phyloP scores from a whole-genome alignment of 768 basidiomycete genomes.

The Trametes cubensis region DNA sequence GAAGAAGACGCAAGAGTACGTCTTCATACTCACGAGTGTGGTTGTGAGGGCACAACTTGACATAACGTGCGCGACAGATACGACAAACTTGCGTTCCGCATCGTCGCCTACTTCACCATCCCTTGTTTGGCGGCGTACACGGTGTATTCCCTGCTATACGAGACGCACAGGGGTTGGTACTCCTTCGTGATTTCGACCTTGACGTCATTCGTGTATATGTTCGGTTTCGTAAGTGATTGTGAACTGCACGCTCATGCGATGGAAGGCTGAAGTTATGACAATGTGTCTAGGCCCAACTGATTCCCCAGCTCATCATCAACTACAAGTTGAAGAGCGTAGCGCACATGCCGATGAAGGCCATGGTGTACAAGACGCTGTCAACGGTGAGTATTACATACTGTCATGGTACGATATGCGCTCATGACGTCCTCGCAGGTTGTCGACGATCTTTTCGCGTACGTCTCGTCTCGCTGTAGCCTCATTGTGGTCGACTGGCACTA shows the following conservation, averaged over 20 bases:
- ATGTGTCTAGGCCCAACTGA: constrained; percentile 69
- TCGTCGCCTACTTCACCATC: constrained; percentile 88
- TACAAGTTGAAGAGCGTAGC: constrained; percentile 97
- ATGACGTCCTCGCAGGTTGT: constrained; percentile 48
- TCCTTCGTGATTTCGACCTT: constrained; percentile 92
- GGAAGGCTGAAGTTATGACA: constrained; percentile 22
- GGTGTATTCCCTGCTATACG: constrained; percentile 77
- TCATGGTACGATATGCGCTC: not conserved
- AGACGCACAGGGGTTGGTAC: constrained; percentile 93
- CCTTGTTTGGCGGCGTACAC: constrained; percentile 80
- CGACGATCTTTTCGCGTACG: constrained; percentile 91
- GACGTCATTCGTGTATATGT: constrained; percentile 93
- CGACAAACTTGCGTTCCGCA: constrained; percentile 91
- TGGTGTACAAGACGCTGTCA: constrained; percentile 93
- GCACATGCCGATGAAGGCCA: constrained; percentile 98
- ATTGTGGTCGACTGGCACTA: not conserved
- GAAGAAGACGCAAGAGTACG: constrained; percentile 95
- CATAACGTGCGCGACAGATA: constrained; percentile 51
- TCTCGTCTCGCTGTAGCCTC: constrained; percentile 6
- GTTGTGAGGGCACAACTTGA: not conserved
- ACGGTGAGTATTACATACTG: constrained; percentile 43
- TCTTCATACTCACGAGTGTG: constrained; percentile 9
- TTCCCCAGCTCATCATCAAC: constrained; percentile 92
- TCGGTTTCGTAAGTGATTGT: constrained; percentile 84
- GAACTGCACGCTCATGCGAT: not conserved